Evolutionary conservation across 768 basidiomycete genomes (phyloP), one percentile per base, ranked within the genome.

Genomic region (Boletus reticuloceps): DNA sequence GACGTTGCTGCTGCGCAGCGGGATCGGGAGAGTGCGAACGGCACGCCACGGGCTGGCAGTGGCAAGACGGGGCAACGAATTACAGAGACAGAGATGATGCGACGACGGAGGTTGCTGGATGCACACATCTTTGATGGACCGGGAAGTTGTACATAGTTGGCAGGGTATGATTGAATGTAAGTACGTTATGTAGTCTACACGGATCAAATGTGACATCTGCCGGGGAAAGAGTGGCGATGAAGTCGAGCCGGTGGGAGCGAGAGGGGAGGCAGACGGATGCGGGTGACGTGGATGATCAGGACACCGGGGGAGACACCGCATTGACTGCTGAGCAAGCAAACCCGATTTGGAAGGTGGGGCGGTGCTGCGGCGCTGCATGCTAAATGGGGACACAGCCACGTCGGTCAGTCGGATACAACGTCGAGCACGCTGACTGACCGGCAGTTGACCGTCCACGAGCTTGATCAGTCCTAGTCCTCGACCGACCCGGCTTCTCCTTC

Each of bases 51-150:
- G 3, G 59, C 20, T 11, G 61, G 60, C 1, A 71, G 59, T 69
- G 82, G 61, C 61, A 78, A 71, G 72, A 75, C 79, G 14, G 86
- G 88, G 17, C 83, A 86, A 58, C 84, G 83, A 40, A 91, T 90
- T 53, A 79, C 81, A n/a, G 89, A 92, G 70, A 80, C 76, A 19
- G 90, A 91, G 70, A 69, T 93, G 68, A 86, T 94, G 79, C 74
- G 85, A 63, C 79, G 93, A 62, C 81, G 89, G 50, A 81, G 92
- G 63, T 68, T 94, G 67, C 75, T 94, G 50, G 88, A 89, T 60
- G 79, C 85, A 49, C 86, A 89, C 65, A 84, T 88, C 47, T 85
- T 75, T 79, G 70, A 69, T 17, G 60, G 60, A 41, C 58, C 49
- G n/a, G 54, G 56, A 1, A 50, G 38, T 31, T 50, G 55, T 20